phyloP scores from a whole-genome alignment of 2,329 filamentous ascomycete genomes.

The Mollisia scopiformis region DNA sequence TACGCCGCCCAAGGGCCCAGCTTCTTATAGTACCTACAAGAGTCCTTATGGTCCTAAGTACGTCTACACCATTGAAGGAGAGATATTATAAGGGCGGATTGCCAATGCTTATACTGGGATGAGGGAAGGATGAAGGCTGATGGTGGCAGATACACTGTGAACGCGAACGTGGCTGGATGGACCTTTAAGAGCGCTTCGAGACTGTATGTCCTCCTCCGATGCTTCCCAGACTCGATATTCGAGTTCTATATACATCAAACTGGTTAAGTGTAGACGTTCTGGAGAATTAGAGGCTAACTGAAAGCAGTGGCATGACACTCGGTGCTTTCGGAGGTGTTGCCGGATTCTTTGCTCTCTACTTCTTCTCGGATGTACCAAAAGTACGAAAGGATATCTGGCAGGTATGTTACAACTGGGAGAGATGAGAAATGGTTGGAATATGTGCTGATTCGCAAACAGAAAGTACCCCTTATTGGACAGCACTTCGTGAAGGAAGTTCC shows the following conservation, averaged over 20 bases:
- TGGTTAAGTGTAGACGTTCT: background rate
- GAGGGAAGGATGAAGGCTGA: constrained; percentile 16
- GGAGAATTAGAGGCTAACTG: background rate
- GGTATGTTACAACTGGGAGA: constrained; percentile 41
- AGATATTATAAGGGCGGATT: background rate
- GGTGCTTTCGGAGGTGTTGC: constrained; percentile 61
- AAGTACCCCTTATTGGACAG: constrained; percentile 55
- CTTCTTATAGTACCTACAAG: constrained; percentile 49
- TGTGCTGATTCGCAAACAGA: constrained; percentile 43
- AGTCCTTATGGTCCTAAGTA: constrained; percentile 71
- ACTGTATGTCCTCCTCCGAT: constrained; percentile 46
- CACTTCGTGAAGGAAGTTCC: constrained; percentile 58
- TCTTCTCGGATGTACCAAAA: constrained; percentile 65
- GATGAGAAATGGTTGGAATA: constrained; percentile 1
- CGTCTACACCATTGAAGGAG: constrained; percentile 35
- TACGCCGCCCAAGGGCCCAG: constrained; percentile 12
- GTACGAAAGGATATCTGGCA: constrained; percentile 62
- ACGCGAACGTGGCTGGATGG: constrained; percentile 57
- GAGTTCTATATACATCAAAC: background rate
- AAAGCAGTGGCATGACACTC: constrained; percentile 52
- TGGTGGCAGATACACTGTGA: constrained; percentile 57
- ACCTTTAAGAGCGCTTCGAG: constrained; percentile 50
- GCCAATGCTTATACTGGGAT: too few relatives aligned
- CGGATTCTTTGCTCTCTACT: constrained; percentile 56
- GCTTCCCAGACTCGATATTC: background rate